Evolutionary conservation across 768 basidiomycete species (phyloP).

Genomic region (Albatrellus ellisii): DNA sequence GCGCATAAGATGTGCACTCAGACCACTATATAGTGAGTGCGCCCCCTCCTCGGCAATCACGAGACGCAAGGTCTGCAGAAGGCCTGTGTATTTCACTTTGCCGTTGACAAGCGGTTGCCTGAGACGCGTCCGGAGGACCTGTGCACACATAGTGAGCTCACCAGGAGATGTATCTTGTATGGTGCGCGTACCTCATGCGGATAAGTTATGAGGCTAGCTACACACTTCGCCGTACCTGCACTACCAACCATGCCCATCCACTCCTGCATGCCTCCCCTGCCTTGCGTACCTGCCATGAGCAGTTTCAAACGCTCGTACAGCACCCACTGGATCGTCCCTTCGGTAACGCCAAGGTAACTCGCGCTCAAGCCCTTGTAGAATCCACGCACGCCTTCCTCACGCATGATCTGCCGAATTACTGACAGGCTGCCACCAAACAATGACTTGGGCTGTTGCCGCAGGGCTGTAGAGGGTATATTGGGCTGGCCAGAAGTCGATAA

Average conservation of each 20-base stretch:
- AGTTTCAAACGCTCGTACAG: slow-evolving; percentile 87
- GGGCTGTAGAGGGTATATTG: neutral
- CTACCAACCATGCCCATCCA: slow-evolving; percentile 82
- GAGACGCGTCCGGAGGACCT: slow-evolving; percentile 88
- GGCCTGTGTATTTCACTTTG: slow-evolving; percentile 72
- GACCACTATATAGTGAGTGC: slow-evolving; percentile 76
- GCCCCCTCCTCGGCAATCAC: slow-evolving; percentile 87
- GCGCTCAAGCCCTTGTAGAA: slow-evolving; percentile 95
- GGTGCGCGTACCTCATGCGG: slow-evolving; percentile 79
- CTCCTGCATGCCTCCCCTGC: slow-evolving; percentile 41
- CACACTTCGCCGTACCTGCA: slow-evolving; percentile 85
- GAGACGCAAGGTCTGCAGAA: slow-evolving; percentile 72
- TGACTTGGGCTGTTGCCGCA: slow-evolving; percentile 16
- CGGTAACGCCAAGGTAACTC: slow-evolving; percentile 90
- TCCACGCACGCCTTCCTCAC: slow-evolving; percentile 72
- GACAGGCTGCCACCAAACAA: slow-evolving; percentile 39
- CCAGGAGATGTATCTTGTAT: neutral
- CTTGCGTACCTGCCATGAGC: slow-evolving; percentile 40
- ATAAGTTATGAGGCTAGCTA: slow-evolving; percentile 92
- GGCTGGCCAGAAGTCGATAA: slow-evolving; percentile 28
- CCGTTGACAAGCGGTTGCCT: slow-evolving; percentile 79
- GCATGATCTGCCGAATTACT: slow-evolving; percentile 61
- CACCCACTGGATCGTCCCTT: slow-evolving; percentile 95
- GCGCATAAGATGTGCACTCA: slow-evolving; percentile 90
- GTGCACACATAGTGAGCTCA: neutral